Base-by-base conservation (phyloP, 140 eudicot genomes). In the Anethum foeniculum region DNA sequence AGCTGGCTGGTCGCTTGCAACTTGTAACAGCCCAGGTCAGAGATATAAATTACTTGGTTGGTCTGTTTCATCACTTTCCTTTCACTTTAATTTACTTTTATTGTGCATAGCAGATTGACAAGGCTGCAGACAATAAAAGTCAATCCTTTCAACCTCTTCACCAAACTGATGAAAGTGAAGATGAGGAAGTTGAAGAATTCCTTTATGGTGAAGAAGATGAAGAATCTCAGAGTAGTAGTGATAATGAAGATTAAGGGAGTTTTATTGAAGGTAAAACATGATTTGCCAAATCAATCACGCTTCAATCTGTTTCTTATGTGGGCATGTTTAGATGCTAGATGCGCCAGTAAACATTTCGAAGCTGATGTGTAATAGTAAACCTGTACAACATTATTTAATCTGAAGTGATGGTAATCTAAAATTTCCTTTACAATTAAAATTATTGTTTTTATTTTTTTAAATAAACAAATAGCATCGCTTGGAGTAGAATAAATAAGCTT, bases 11-110 rank as follows among this genome's bases (percentile, higher is more conserved):
- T 25, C 69, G 97, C 76, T 71, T 95, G 89, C 99, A 62, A 25
- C 69, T 92, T 36, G 79, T 92, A 44, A 86, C 87, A 19, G 92
- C 97, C 47, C 97, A 90, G 97, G 97, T 94, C 86, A 44, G 81
- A 28, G 38, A 46, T 78, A 80, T 76, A 54, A 28, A 36, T 23
- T 6, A 25, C 32, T 30, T 18, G n/a, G 32, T 39, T 14, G 32
- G 46, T 75, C 25, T 12, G n/a, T 75, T 75, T 75, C 0, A 12
- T 12, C 0, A 15, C 15, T 5, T 10, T 47, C 9, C 14, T 46
- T 75, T 49, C 21, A 6, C 11, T 46, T 27, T 6, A 18, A 23
- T 60, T 1, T 75, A 14, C 34, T 32, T 82, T 30, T 64, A 41
- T 36, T 77, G 23, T 83, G 81, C 32, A 72, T 27, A 65, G 36